Percentiles rank a stretch among this genome's conserved stretches.
Evolutionary conservation across 108 stramenopile species (phyloP).

Genomic region (Skeletonema costatum): DNA sequence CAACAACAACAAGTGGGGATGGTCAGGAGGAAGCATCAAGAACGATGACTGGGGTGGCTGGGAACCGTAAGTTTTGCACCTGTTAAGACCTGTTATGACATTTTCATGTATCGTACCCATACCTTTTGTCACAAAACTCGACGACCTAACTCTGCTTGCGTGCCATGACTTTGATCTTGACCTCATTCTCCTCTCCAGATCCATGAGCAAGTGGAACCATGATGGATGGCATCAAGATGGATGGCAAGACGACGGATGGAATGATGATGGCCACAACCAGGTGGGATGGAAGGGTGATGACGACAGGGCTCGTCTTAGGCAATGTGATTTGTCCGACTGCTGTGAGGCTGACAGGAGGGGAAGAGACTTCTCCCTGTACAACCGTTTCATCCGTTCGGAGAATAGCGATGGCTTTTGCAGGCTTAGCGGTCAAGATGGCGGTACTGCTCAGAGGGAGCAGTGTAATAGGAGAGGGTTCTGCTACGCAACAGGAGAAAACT

Average conservation of each 20-base stretch:
- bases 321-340: background rate
- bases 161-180: background rate
- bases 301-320: background rate
- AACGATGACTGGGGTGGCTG: background rate
- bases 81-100: too few species aligned
- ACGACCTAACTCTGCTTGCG: background rate
- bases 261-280: background rate
- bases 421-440: background rate
- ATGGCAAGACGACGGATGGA: background rate
- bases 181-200: background rate
- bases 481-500: background rate
- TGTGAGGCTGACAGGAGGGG: background rate
- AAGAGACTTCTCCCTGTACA: background rate
- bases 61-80: background rate
- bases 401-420: background rate
- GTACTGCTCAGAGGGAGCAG: background rate
- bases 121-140: background rate
- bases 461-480: background rate
- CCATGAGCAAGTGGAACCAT: background rate
- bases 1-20: background rate
- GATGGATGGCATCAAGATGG: background rate
- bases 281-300: background rate
- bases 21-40: background rate
- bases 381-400: background rate
- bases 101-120: background rate